Conservation (phyloP, 345 rosid genomes). For the Erodium maritimum region DNA sequence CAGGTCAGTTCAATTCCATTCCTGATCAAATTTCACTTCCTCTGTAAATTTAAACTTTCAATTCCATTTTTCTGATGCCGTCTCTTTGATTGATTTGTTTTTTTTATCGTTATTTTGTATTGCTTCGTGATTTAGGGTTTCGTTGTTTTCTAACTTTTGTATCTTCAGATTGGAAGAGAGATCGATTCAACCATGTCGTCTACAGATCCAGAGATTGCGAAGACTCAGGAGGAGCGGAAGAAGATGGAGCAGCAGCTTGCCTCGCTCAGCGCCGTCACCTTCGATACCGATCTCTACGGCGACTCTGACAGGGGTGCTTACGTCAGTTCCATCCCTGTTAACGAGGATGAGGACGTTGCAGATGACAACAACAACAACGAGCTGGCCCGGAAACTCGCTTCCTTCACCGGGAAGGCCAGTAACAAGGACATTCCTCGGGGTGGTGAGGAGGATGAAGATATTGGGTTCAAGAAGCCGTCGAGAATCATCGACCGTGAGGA, state of each 20-base stretch:
- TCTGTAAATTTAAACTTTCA: not conserved
- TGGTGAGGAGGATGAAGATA: conserved; percentile 37
- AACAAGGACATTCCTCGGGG: conserved; percentile 69
- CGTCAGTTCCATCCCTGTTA: conserved; percentile 60
- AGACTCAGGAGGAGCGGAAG: conserved; percentile 68
- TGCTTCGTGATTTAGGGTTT: not conserved
- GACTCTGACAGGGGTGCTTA: conserved; percentile 56
- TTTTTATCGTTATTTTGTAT: too few relatives aligned
- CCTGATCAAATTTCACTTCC: not conserved
- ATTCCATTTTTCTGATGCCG: not conserved
- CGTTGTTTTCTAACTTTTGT: not conserved
- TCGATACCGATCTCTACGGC: conserved; percentile 74
- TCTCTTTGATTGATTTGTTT: not conserved
- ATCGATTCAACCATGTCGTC: conserved; percentile 9
- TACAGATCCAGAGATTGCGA: conserved; percentile 68
- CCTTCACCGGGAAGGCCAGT: conserved; percentile 76
- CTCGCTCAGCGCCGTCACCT: conserved; percentile 54
- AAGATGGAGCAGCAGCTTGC: conserved; percentile 67
- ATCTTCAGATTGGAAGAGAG: not conserved
- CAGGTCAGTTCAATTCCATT: not conserved
- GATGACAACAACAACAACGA: conserved; percentile 54
- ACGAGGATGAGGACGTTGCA: conserved; percentile 80
- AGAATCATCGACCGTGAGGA: conserved; percentile 86
- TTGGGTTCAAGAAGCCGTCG: conserved; percentile 54
- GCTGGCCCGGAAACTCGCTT: conserved; percentile 65